Evolutionary conservation across 1,284 basidiomycete species (phyloP).

Genomic region (Ustilago cynodontis): DNA sequence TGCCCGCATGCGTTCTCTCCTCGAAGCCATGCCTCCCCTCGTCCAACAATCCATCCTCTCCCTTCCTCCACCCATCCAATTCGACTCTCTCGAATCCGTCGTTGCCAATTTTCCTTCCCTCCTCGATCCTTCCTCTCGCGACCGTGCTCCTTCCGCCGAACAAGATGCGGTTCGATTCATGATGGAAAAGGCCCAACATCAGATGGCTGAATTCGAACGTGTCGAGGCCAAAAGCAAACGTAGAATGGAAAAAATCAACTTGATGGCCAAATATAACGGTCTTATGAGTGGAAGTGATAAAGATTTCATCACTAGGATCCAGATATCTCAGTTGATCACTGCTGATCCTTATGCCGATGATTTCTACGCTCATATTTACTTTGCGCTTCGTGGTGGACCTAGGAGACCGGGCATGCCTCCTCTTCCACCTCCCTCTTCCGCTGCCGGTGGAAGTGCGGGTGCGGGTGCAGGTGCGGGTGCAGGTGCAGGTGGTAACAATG

Average conservation of each 20-base stretch:
- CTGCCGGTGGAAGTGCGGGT: slow-evolving; percentile 16
- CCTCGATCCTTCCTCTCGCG: slow-evolving; percentile 49
- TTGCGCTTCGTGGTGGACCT: slow-evolving; percentile 80
- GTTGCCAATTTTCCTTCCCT: slow-evolving; percentile 61
- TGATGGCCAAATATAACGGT: slow-evolving; percentile 92
- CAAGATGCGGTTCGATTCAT: slow-evolving; percentile 61
- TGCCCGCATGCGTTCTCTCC: slow-evolving; percentile 62
- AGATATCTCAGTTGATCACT: slow-evolving; percentile 92
- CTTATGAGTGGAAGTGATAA: slow-evolving; percentile 99
- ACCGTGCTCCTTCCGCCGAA: slow-evolving; percentile 41
- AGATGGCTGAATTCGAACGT: slow-evolving; percentile 57
- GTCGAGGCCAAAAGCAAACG: slow-evolving; percentile 56
- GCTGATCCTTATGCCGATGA: slow-evolving; percentile 94
- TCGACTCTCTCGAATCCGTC: slow-evolving; percentile 63
- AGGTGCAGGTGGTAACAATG: no score
- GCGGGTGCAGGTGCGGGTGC: no score
- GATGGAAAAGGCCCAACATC: slow-evolving; percentile 49
- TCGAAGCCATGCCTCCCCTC: slow-evolving; percentile 62
- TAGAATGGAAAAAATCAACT: slow-evolving; percentile 67
- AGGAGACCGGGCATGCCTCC: slow-evolving; percentile 36
- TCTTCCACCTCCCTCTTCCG: slow-evolving; percentile 22
- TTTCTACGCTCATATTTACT: slow-evolving; percentile 97
- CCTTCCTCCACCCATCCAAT: slow-evolving; percentile 67
- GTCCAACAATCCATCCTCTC: slow-evolving; percentile 63
- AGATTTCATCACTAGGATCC: slow-evolving; percentile 99